A percentile compares a stretch with the other conserved stretches of the same genome.
Evolutionary conservation across 1,284 basidiomycete species (phyloP).

Genomic region (Ustilago esculenta): DNA sequence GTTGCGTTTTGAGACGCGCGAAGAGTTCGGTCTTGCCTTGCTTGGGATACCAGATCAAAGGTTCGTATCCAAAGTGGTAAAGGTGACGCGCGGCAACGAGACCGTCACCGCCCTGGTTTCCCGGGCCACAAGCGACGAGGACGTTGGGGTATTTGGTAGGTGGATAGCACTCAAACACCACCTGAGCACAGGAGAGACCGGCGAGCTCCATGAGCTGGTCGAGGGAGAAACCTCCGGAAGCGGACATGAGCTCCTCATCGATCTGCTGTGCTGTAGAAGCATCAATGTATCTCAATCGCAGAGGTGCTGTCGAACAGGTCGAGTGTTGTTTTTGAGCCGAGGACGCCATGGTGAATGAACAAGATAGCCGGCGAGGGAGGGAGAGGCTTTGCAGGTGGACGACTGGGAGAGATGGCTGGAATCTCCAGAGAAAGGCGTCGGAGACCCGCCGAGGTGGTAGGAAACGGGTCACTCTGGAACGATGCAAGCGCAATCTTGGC

Average conservation of each 20-base stretch:
- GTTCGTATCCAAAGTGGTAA: conserved; percentile 62
- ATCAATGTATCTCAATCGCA: conserved; percentile 57
- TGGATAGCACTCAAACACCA: conserved; percentile 80
- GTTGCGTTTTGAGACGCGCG: conserved; percentile 81
- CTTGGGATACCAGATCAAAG: conserved; percentile 63
- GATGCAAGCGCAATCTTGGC: too few species aligned
- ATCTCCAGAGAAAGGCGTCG: conserved; percentile 9
- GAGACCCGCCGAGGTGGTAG: conserved; percentile 8
- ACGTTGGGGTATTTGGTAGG: conserved; percentile 77
- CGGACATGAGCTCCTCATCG: conserved; percentile 61
- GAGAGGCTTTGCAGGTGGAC: not conserved
- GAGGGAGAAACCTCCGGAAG: conserved; percentile 55
- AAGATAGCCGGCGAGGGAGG: not conserved
- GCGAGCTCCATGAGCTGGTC: conserved; percentile 94
- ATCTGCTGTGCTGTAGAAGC: conserved; percentile 53
- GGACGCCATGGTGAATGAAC: conserved; percentile 11
- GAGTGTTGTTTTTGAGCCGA: not conserved
- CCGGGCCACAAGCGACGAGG: conserved; percentile 93
- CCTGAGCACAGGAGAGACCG: conserved; percentile 93
- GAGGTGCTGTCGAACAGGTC: conserved; percentile 1
- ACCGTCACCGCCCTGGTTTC: conserved; percentile 87
- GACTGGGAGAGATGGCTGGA: not conserved
- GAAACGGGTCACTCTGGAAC: not conserved
- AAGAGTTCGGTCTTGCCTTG: conserved; percentile 60
- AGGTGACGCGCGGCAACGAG: conserved; percentile 95